A percentile compares a stretch with the other conserved stretches of the same genome.
Evolutionary conservation across 108 stramenopile species (phyloP).

Genomic region (Asterionellopsis glacialis): DNA sequence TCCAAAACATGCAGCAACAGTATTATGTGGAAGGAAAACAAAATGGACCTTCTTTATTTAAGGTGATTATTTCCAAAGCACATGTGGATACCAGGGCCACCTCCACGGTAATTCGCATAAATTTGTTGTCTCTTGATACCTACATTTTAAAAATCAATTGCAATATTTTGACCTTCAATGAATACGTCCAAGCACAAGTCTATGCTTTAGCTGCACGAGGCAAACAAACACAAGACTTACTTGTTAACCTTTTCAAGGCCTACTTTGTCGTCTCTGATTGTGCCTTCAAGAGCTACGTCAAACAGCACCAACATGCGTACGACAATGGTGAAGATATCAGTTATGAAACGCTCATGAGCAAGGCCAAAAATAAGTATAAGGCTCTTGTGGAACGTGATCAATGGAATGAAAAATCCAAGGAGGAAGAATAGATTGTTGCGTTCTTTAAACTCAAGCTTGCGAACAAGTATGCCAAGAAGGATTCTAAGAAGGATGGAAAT

Average conservation of each 20-base stretch:
- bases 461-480: neutral
- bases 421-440: conserved; percentile 5
- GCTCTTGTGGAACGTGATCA: conserved; percentile 3
- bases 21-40: conserved; percentile 5
- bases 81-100: no score
- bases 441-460: conserved; percentile 21
- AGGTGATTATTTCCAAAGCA: conserved; percentile 3
- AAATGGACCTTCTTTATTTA: neutral
- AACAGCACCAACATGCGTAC: neutral
- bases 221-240: conserved; percentile 9
- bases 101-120: conserved; percentile 4
- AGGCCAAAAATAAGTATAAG: conserved; percentile 20
- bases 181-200: conserved; percentile 9
- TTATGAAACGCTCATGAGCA: conserved; percentile 7
- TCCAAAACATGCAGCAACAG: conserved; percentile 1
- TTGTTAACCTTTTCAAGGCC: conserved; percentile 17
- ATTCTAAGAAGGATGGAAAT: no score
- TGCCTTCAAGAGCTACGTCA: conserved; percentile 12
- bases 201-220: conserved; percentile 16
- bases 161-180: conserved; percentile 33
- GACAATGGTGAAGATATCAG: conserved; percentile 1
- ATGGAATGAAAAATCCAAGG: conserved; percentile 13
- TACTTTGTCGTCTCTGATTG: conserved; percentile 12
- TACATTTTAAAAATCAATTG: conserved; percentile 13
- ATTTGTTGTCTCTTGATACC: conserved; percentile 6